These are phyloP conservation scores for Lentinula sp. DNA, from an alignment of 768 basidiomycete species.

Conservation along the genomic window DNA sequence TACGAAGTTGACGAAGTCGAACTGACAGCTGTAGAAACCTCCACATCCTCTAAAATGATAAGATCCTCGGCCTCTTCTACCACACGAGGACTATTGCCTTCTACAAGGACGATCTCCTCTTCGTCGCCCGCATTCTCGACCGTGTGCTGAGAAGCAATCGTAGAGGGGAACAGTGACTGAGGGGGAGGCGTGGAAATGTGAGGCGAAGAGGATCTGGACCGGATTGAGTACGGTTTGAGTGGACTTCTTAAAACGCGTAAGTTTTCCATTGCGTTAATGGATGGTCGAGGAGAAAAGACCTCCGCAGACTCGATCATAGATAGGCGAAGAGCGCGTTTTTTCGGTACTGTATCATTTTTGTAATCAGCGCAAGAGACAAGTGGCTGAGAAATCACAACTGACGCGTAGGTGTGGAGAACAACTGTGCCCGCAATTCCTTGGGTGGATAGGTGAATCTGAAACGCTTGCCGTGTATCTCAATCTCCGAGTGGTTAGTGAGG, in stretches of 20 bases:
- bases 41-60: constrained; percentile 67
- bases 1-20: constrained; percentile 8
- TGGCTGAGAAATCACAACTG: constrained; percentile 16
- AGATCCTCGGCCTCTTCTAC: constrained; percentile 67
- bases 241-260: constrained; percentile 59
- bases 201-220: background rate
- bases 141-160: background rate
- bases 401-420: constrained; percentile 46
- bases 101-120: constrained; percentile 54
- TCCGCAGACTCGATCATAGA: constrained; percentile 74
- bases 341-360: constrained; percentile 17
- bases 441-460: constrained; percentile 75
- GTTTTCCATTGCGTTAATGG: constrained; percentile 54
- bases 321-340: constrained; percentile 50
- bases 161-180: background rate
- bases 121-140: constrained; percentile 29
- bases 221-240: constrained; percentile 21
- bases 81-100: constrained; percentile 60
- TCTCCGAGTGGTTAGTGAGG: constrained; percentile 55
- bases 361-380: background rate
- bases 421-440: constrained; percentile 53
- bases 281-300: constrained; percentile 65
- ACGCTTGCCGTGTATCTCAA: constrained; percentile 63
- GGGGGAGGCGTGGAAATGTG: constrained; percentile 4
- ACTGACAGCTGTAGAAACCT: constrained; percentile 14